These are phyloP conservation scores for Fusarium sp. DNA, from an alignment of 2,329 filamentous ascomycete species.

Conservation along the genomic window DNA sequence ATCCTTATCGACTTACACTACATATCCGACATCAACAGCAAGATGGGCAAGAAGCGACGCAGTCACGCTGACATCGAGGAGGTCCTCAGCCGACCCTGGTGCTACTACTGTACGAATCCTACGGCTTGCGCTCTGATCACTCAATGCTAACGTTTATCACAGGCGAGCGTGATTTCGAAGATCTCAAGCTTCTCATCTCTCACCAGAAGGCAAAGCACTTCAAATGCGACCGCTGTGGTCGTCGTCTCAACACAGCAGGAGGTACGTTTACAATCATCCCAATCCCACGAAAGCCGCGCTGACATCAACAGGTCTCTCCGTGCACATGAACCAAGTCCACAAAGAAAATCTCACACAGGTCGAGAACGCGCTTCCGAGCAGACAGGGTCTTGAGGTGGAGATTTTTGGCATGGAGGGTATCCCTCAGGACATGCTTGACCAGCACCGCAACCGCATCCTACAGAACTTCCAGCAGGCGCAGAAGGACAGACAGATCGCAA, in stretches of 20 bases:
- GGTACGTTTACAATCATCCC: constrained; percentile 63
- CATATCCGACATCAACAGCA: constrained; percentile 8
- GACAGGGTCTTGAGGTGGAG: constrained; percentile 87
- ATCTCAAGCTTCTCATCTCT: constrained; percentile 93
- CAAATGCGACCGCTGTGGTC: constrained; percentile 91
- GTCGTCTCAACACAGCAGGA: constrained; percentile 92
- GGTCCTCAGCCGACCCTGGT: constrained; percentile 88
- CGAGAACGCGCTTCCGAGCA: constrained; percentile 90
- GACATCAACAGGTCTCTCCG: constrained; percentile 76
- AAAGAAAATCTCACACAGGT: constrained; percentile 90
- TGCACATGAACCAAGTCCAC: constrained; percentile 98
- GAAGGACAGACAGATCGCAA: constrained; percentile 81
- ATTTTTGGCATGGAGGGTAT: constrained; percentile 99
- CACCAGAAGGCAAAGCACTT: constrained; percentile 99
- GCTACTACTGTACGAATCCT: constrained; percentile 83
- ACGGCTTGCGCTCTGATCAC: constrained; percentile 6
- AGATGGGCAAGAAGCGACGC: constrained; percentile 91
- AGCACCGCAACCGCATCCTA: constrained; percentile 88
- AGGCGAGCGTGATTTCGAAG: constrained; percentile 96
- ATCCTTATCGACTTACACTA: not conserved
- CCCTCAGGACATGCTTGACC: constrained; percentile 82
- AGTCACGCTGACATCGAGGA: constrained; percentile 88
- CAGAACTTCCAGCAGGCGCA: constrained; percentile 87
- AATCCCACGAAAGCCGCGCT: not conserved
- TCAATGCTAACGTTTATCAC: constrained; percentile 39